These are phyloP conservation scores for Rhodotorula graminis DNA, from an alignment of 768 basidiomycete species.

Conservation along the genomic window DNA sequence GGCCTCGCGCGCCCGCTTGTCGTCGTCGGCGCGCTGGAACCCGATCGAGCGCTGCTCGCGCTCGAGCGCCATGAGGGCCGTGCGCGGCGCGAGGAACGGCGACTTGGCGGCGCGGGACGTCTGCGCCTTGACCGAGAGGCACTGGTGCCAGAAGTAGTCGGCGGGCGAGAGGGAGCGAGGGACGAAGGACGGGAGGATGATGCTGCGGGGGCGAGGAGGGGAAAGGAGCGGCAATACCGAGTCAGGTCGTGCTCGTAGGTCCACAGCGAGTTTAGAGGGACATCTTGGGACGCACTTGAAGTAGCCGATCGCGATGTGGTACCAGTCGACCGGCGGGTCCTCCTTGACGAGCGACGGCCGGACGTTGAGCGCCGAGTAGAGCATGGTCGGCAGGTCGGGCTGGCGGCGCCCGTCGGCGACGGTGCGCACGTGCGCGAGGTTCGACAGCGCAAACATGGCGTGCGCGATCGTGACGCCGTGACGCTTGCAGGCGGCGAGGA, in stretches of 20 bases:
- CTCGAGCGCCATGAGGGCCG: conserved; percentile 62
- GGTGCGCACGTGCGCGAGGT: conserved; percentile 65
- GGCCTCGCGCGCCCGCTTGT: conserved; percentile 43
- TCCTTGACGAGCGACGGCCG: conserved; percentile 54
- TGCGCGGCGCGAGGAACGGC: conserved; percentile 60
- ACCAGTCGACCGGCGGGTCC: conserved; percentile 14
- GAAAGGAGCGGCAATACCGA: too few relatives aligned
- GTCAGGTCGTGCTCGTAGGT: too few relatives aligned
- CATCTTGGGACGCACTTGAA: conserved; percentile 8
- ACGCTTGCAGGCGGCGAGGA: conserved; percentile 66
- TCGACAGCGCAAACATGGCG: conserved; percentile 69
- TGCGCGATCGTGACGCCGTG: conserved; percentile 69
- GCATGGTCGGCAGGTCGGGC: conserved; percentile 54
- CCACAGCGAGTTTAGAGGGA: too few relatives aligned
- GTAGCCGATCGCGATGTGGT: conserved; percentile 35
- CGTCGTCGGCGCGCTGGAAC: conserved; percentile 73
- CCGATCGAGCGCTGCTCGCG: conserved; percentile 59
- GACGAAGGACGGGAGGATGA: conserved; percentile 66
- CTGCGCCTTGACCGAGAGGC: conserved; percentile 63
- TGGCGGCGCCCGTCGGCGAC: conserved; percentile 30
- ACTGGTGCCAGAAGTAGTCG: conserved; percentile 68
- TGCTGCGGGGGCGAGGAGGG: conserved; percentile 73
- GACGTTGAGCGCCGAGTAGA: conserved; percentile 80
- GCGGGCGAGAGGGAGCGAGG: conserved; percentile 44
- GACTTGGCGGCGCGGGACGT: conserved; percentile 63